phyloP scores from a whole-genome alignment of 192 early-diverging fungal genomes.

The Coemansia sp. region DNA sequence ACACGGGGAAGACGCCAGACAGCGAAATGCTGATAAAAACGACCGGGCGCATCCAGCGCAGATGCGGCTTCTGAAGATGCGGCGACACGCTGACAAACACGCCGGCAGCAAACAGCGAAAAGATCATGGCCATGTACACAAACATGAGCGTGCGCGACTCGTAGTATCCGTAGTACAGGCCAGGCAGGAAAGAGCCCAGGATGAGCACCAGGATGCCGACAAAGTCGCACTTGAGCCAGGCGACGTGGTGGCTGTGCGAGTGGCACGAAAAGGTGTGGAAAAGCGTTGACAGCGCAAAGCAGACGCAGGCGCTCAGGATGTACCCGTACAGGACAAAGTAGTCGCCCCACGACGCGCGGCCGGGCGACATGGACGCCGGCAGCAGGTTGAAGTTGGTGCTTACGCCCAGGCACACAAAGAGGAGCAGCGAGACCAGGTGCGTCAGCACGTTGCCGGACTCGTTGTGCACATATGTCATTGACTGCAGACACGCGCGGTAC shows the following conservation, averaged over 20 bases:
- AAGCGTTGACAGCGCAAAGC: conserved; percentile 72
- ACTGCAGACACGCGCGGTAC: conserved; percentile 68
- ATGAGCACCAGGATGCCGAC: conserved; percentile 85
- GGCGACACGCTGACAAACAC: conserved; percentile 63
- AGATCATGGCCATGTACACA: conserved; percentile 61
- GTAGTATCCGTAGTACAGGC: conserved; percentile 58
- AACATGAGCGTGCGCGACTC: conserved; percentile 54
- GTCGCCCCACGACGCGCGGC: conserved; percentile 60
- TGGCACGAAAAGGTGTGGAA: conserved; percentile 86
- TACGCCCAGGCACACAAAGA: conserved; percentile 56
- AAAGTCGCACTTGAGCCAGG: conserved; percentile 79
- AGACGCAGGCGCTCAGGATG: conserved; percentile 71
- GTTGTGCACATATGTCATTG: conserved; percentile 84
- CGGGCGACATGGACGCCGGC: conserved; percentile 39
- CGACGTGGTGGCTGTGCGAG: conserved; percentile 58
- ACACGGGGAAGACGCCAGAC: conserved; percentile 70
- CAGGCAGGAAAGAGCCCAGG: conserved; percentile 54
- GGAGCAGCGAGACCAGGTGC: conserved; percentile 72
- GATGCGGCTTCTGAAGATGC: conserved; percentile 69
- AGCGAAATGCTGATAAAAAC: conserved; percentile 78
- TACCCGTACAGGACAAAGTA: conserved; percentile 71
- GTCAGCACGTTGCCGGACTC: conserved; percentile 91
- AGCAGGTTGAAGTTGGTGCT: conserved; percentile 47
- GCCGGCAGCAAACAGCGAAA: conserved; percentile 62
- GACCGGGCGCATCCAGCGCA: conserved; percentile 73